A percentile compares a stretch with the other conserved stretches of the same genome.
Conservation (phyloP, 257 asterid species). For the Solanum rostratum region DNA sequence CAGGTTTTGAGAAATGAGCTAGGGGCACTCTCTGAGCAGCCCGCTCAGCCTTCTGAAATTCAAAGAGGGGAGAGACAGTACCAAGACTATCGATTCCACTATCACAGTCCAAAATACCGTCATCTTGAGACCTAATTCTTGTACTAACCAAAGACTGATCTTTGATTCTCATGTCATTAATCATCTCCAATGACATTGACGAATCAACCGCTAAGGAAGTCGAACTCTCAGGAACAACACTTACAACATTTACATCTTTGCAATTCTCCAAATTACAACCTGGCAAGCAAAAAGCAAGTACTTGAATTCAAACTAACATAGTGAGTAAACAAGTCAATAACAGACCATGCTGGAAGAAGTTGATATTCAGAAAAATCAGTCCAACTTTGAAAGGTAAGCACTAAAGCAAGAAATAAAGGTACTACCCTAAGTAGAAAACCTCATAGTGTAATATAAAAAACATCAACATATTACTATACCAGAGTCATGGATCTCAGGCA, state of each 20-base stretch:
- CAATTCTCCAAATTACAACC: slow-evolving; percentile 11
- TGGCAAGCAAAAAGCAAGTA: neutral
- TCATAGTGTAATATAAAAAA: neutral
- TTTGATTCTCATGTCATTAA: slow-evolving; percentile 15
- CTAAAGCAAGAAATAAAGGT: neutral
- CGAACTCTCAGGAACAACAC: slow-evolving; percentile 14
- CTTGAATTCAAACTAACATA: neutral
- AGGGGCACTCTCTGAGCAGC: slow-evolving; percentile 19
- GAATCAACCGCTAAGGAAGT: slow-evolving; percentile 5
- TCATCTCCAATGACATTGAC: slow-evolving; percentile 4
- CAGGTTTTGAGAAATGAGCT: slow-evolving; percentile 24
- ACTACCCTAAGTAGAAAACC: neutral
- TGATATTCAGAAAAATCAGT: neutral
- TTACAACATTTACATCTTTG: slow-evolving; percentile 31
- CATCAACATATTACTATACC: slow-evolving; percentile 4
- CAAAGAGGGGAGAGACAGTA: slow-evolving; percentile 18
- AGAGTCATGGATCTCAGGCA: slow-evolving; percentile 20
- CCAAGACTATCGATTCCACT: slow-evolving; percentile 11
- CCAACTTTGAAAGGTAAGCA: neutral
- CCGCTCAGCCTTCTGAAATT: slow-evolving; percentile 27
- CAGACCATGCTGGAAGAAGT: neutral
- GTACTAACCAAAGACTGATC: slow-evolving; percentile 11
- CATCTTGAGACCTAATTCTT: slow-evolving; percentile 18
- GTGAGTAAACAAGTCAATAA: neutral
- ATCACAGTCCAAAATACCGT: slow-evolving; percentile 12